Evolutionary conservation across 2,329 filamentous ascomycete genomes (phyloP), one percentile per base, ranked within the genome.

Genomic region (Trichoderma asperellum): DNA sequence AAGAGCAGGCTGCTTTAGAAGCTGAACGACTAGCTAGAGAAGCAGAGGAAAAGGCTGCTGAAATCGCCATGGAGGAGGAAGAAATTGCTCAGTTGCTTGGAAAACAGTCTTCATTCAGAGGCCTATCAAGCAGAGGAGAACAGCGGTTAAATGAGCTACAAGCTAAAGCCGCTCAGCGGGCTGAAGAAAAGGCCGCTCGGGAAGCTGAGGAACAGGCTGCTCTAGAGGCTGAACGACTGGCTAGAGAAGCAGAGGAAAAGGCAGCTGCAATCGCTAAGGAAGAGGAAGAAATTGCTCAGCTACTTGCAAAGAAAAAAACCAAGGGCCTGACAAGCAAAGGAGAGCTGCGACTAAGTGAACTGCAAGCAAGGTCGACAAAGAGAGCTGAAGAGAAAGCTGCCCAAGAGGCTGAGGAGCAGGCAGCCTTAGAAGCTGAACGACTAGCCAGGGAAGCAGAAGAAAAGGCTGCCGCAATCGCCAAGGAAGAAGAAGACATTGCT

Each of bases 61-160:
- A 12, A 32, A 60, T 60, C 11, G 49, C 58, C 47, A n/a, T 61
- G 60, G 67, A 82, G 62, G 79, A 83, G 71, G 75, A 77, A 18
- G 80, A 84, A 65, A 75, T 84, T 16, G 80, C 76, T 18, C 74
- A 75, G 5, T 76, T 85, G 3, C 83, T 82, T 58, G 79, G 80
- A 27, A 87, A 86, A 74, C 86, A 85, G 73, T 79, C 84, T 32
- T 32, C 32, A 83, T 72, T 72, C 57, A 68, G 73, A 73, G 71
- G 40, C 8, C 78, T 67, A 8, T 37, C 55, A 2, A 18, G 27
- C 14, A 59, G 43, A 29, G 64, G 64, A 5, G 57, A 68, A 34
- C 58, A 68, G 40, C 62, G 58, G 34, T 16, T 62, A 0, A 63
- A n/a, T 16, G 18, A 40, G 5, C 66, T 68, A 6, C 47, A 62